Evolutionary conservation across 2,329 filamentous ascomycete genomes (phyloP).

Genomic region (Scolecobasidium constrictum): DNA sequence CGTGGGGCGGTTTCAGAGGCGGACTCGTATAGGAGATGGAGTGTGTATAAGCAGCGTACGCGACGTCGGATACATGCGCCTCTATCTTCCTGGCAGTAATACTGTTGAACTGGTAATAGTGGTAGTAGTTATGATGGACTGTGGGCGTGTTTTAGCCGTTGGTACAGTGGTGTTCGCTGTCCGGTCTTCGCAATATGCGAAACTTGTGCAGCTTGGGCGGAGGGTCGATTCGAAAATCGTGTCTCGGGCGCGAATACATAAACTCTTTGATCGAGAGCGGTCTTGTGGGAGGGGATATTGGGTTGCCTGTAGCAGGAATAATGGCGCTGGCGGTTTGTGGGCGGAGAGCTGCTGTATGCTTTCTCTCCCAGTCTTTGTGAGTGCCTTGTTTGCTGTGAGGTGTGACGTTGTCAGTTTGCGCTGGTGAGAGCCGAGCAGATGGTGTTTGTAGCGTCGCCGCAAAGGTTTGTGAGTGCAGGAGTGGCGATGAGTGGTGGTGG

Average conservation of each 20-base stretch:
- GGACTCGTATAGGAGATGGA: too few relatives aligned
- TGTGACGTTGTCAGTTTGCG: not conserved
- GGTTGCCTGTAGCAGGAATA: constrained; percentile 3
- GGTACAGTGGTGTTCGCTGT: constrained; percentile 78
- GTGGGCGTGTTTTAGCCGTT: constrained; percentile 63
- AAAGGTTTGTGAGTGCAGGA: not conserved
- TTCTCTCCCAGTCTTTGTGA: not conserved
- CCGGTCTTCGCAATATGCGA: constrained; percentile 90
- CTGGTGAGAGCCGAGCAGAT: not conserved
- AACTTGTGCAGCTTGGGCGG: constrained; percentile 94
- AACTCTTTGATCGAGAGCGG: constrained; percentile 40
- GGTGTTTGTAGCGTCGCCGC: not conserved
- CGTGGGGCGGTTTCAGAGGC: too few relatives aligned
- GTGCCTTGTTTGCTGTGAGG: not conserved
- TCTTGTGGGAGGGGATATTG: not conserved
- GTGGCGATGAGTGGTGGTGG: not conserved
- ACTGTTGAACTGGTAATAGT: too few relatives aligned
- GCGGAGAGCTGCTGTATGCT: not conserved
- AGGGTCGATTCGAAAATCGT: constrained; percentile 88
- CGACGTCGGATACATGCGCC: too few relatives aligned
- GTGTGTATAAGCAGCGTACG: too few relatives aligned
- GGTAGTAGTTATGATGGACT: constrained; percentile 1
- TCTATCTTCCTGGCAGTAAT: too few relatives aligned
- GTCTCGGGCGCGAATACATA: constrained; percentile 98
- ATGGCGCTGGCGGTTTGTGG: not conserved